phyloP scores from a whole-genome alignment of 1,284 basidiomycete species.

The Ustilago hordei region DNA sequence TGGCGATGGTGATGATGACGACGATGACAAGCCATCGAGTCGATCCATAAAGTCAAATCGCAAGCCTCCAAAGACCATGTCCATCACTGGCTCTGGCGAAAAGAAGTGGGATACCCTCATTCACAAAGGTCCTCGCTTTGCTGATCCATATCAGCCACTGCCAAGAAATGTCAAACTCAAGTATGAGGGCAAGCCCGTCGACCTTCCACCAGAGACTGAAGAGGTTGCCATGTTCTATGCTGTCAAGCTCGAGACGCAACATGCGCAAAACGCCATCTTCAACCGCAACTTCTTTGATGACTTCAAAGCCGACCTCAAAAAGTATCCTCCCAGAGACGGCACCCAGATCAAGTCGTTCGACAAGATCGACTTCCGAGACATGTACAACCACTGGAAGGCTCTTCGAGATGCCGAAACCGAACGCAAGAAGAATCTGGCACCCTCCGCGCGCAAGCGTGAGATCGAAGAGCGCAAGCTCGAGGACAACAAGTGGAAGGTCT shows the following conservation, averaged over 20 bases:
- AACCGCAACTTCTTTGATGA: slow-evolving; percentile 97
- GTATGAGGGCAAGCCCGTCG: slow-evolving; percentile 86
- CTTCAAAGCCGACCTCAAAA: slow-evolving; percentile 82
- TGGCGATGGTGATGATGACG: slow-evolving; percentile 65
- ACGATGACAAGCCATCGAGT: slow-evolving; percentile 72
- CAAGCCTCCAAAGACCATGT: slow-evolving; percentile 49
- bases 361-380: slow-evolving; percentile 91
- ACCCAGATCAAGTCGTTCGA: slow-evolving; percentile 83
- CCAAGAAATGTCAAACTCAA: slow-evolving; percentile 91
- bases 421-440: slow-evolving; percentile 87
- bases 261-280: slow-evolving; percentile 88
- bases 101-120: slow-evolving; percentile 89
- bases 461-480: slow-evolving; percentile 86
- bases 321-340: slow-evolving; percentile 81
- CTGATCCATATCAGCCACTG: slow-evolving; percentile 89
- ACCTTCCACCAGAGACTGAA: slow-evolving; percentile 86
- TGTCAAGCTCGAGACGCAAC: slow-evolving; percentile 91
- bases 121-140: slow-evolving; percentile 95
- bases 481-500: slow-evolving; percentile 86
- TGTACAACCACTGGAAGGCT: slow-evolving; percentile 83
- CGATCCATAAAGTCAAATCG: slow-evolving; percentile 26
- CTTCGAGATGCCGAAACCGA: slow-evolving; percentile 83
- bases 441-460: slow-evolving; percentile 72
- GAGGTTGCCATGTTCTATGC: slow-evolving; percentile 98
- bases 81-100: slow-evolving; percentile 56